Conservation (phyloP, 345 rosid species). For the Hibiscus trionum region DNA sequence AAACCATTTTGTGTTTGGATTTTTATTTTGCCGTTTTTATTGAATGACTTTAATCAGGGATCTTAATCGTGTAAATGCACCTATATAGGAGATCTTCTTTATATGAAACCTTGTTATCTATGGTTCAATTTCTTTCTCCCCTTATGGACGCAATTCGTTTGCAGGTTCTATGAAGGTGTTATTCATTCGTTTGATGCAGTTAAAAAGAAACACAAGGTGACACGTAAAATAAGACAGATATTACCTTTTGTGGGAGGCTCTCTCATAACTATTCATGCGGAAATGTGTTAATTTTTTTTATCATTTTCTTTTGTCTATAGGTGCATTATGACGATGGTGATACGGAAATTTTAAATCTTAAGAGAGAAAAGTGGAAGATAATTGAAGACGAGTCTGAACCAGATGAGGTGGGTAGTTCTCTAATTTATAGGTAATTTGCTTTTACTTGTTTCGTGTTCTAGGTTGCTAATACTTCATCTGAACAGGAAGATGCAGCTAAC, state of each 20-base stretch:
- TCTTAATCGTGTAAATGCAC: neutral
- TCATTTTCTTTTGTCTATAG: slow-evolving; percentile 29
- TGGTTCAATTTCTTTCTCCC: neutral
- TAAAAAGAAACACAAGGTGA: slow-evolving; percentile 79
- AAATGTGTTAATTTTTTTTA: neutral
- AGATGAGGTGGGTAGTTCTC: slow-evolving; percentile 38
- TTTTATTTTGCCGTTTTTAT: neutral
- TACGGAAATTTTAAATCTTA: slow-evolving; percentile 49
- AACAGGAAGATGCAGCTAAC: slow-evolving; percentile 50
- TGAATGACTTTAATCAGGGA: neutral
- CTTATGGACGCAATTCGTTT: slow-evolving; percentile 15
- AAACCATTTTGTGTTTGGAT: neutral
- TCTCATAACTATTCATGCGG: slow-evolving; percentile 4
- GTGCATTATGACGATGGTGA: slow-evolving; percentile 76
- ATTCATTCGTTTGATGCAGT: slow-evolving; percentile 46
- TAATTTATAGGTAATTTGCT: neutral
- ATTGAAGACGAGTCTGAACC: slow-evolving; percentile 29
- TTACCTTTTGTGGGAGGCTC: neutral
- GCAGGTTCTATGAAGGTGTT: slow-evolving; percentile 77
- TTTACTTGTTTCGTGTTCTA: neutral
- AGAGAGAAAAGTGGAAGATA: slow-evolving; percentile 53
- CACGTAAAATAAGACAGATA: slow-evolving; percentile 2
- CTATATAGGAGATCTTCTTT: neutral
- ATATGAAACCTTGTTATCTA: neutral
- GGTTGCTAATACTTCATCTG: slow-evolving; percentile 21